Conservation (phyloP, 2,329 filamentous ascomycete genomes). For the Diaporthe amygdali region DNA sequence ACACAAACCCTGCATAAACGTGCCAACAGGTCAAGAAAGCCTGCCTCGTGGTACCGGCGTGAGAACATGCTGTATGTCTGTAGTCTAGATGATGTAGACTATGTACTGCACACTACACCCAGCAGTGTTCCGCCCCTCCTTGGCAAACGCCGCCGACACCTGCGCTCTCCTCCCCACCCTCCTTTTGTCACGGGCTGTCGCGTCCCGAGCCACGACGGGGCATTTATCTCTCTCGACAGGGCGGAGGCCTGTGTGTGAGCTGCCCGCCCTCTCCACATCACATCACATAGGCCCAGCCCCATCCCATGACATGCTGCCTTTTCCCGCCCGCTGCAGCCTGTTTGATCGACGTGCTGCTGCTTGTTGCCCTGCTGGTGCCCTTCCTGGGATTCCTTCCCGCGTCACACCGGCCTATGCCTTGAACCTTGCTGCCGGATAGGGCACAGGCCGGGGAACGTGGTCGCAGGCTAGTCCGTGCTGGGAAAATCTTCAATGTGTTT, state of each 20-base stretch:
- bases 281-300: neutral
- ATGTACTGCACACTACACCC: neutral
- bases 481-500: neutral
- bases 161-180: neutral
- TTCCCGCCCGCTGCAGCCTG: neutral
- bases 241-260: neutral
- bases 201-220: neutral
- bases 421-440: conserved; percentile 16
- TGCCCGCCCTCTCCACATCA: neutral
- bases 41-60: conserved; percentile 1
- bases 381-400: neutral
- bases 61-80: neutral
- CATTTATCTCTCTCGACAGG: neutral
- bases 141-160: neutral
- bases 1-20: conserved; percentile 5
- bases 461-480: neutral
- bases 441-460: conserved; percentile 8
- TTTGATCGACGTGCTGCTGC: conserved; percentile 13
- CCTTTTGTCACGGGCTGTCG: neutral
- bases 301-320: neutral
- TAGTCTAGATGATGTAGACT: neutral
- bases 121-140: neutral
- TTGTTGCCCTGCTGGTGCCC: neutral
- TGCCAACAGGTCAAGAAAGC: neutral
- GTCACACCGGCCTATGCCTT: neutral